Base-by-base conservation (phyloP, 225 moss, liverwort and hornwort genomes). In the Sphagnum contortum region DNA sequence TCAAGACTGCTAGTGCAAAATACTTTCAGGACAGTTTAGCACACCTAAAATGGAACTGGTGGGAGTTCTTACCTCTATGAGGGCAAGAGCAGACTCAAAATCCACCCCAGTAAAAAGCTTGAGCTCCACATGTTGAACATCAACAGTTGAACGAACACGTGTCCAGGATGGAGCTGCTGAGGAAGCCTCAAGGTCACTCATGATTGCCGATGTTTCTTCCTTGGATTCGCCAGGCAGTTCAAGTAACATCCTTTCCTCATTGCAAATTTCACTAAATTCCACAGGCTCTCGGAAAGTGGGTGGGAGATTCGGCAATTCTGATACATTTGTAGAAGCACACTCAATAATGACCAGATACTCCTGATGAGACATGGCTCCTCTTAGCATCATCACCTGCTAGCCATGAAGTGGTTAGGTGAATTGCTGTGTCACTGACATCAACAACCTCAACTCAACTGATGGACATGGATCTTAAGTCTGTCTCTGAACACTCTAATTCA, bases 301-400 rank as follows among this genome's bases (percentile, higher is more conserved):
- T 5, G 92, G 90, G 63, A 92, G 83, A 71, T 87, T 83, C 48
- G 95, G 82, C 49, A 59, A 72, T 72, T 96, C 95, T 55, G 92
- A 86, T 68, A 96, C 72, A 69, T 96, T 96, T 49, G 92, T 85
- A 61, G 92, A 90, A 11, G 95, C 95, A 83, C 95, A 96, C 60
- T 96, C 95, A 57, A 82, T 87, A 64, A 96, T 96, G 10, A 96
- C 95, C 56, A 96, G 74, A 74, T 96, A 96, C 69, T 96, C 92
- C 70, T 92, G 90, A 71, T 96, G 90, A 47, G 95, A 88, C 90
- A 96, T 83, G 70, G 82, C 88, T 81, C 95, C 95, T 73, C 76
- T 83, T 62, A 96, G 68, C 81, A 88, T 83, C 59, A 90, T 88
- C 69, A 96, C 92, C 95, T 96, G 81, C 55, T 59, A 12, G 55